These are phyloP conservation scores for Debaryomyces subglobosus DNA, from an alignment of 1,139 yeast species.

Conservation along the genomic window DNA sequence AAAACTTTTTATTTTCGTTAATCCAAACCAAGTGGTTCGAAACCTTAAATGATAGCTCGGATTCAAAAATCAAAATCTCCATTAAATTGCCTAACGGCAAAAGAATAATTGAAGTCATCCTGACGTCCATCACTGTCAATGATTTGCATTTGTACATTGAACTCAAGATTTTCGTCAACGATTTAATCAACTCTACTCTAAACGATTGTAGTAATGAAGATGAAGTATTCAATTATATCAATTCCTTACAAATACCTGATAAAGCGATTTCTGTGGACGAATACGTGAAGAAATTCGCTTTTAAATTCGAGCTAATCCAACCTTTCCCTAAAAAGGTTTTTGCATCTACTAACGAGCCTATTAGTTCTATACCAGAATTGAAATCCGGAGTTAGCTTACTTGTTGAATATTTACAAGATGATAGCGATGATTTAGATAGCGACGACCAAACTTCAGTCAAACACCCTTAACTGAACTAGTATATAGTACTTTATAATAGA, in stretches of 20 bases:
- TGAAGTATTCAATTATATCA: constrained; percentile 16
- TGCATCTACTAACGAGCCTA: constrained; percentile 17
- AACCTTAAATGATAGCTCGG: constrained; percentile 12
- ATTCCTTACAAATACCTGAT: constrained; percentile 14
- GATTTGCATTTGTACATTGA: constrained; percentile 72
- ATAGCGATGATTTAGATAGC: constrained; percentile 23
- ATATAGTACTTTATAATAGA: neutral
- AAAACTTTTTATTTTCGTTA: constrained; percentile 18
- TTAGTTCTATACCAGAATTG: constrained; percentile 31
- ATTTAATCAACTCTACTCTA: constrained; percentile 16
- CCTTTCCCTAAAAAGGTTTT: constrained; percentile 47
- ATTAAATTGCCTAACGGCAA: constrained; percentile 58
- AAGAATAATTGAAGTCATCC: constrained; percentile 60
- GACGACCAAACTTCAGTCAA: constrained; percentile 8
- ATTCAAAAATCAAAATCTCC: constrained; percentile 31
- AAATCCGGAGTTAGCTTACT: constrained; percentile 44
- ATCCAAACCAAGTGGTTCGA: constrained; percentile 18
- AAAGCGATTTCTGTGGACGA: constrained; percentile 18
- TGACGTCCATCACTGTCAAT: constrained; percentile 48
- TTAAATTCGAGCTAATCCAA: constrained; percentile 44
- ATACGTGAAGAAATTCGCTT: constrained; percentile 29
- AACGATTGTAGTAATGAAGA: constrained; percentile 16
- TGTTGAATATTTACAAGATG: constrained; percentile 34
- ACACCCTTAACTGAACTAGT: neutral
- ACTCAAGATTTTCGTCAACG: constrained; percentile 32